Conservation (phyloP, 768 basidiomycete genomes). For the Lentinula sp. region DNA sequence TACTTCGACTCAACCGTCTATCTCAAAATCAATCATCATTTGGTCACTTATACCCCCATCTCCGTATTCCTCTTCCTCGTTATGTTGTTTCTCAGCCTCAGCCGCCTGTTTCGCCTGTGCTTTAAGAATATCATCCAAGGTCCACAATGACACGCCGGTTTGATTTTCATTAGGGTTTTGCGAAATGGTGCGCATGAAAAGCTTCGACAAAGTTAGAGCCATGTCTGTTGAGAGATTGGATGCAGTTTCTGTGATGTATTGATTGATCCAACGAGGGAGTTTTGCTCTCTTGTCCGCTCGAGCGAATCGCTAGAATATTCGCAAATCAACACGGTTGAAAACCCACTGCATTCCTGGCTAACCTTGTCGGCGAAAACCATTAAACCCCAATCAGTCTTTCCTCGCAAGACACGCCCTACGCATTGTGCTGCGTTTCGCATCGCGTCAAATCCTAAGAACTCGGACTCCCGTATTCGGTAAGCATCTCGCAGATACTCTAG, state of each 20-base stretch:
- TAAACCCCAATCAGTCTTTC: slow-evolving; percentile 99
- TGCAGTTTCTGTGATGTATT: slow-evolving; percentile 97
- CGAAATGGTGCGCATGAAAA: slow-evolving; percentile 98
- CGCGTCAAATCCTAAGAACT: slow-evolving; percentile 98
- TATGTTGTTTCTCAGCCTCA: slow-evolving; percentile 36
- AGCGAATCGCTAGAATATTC: slow-evolving; percentile 66
- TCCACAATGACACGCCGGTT: slow-evolving; percentile 94
- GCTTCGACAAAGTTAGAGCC: slow-evolving; percentile 89
- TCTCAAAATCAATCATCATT: slow-evolving; percentile 54
- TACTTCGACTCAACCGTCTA: slow-evolving; percentile 3
- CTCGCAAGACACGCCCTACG: slow-evolving; percentile 93
- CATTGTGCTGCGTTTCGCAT: slow-evolving; percentile 99
- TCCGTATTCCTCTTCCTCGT: slow-evolving; percentile 55
- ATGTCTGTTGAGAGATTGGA: slow-evolving; percentile 98
- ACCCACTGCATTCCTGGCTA: not conserved
- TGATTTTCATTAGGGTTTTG: slow-evolving; percentile 96
- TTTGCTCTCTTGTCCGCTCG: slow-evolving; percentile 92
- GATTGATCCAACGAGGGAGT: slow-evolving; percentile 97
- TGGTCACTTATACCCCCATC: slow-evolving; percentile 65
- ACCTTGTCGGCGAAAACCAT: slow-evolving; percentile 99
- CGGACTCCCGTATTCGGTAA: slow-evolving; percentile 96
- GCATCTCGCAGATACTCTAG: slow-evolving; percentile 97
- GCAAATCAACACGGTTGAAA: not conserved
- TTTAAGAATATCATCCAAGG: slow-evolving; percentile 83
- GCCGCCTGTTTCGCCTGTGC: slow-evolving; percentile 79